Base-by-base conservation (phyloP, 495 filamentous ascomycete genomes). In the Aspergillus steynii region DNA sequence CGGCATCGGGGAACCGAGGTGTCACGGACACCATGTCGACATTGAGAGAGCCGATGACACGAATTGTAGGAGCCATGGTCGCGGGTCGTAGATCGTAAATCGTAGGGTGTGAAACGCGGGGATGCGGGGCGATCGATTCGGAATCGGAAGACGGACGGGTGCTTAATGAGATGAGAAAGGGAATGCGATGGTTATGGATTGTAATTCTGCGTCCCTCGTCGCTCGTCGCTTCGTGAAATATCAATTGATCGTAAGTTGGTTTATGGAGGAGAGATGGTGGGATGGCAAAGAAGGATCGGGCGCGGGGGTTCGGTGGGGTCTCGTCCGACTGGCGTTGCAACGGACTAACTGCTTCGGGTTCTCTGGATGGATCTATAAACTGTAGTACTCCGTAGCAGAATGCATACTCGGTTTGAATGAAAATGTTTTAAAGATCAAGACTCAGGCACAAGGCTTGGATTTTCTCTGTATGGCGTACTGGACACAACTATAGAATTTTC, bases 11-110 rank as follows among this genome's bases (percentile, higher is more conserved):
- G 60, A 96, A 82, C 46, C 95, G 92, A 0, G 91, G 82, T 32
- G 94, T 96, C 60, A 88, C 84, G 46, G 91, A 92, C 49, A 96
- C 88, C 61, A 97, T 87, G 78, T 99, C 95, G 64, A 86, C 90
- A 75, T 98, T 98, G 54, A 99, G 87, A 50, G 93, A 97, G 65
- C 95, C 95, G 60, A 99, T 86, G 51, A 97, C 83, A 34, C 88
- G 86, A 70, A 98, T 86, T 58, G 75, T 77, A 29, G 83, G 78
- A 14, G 76, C 69, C 76, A 81, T 85, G 27, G 20, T 50, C 49
- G 20, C 10, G 37, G 37, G 14, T 15, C 12, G 37, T 42, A 42
- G 37, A 10, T 42, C 12, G 34, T 37, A 37, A 8, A 10, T 37
- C 9, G 37, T 42, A 14, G 37, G 3, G 9, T 8, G 8, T 42